Base-by-base conservation (phyloP, 352 stramenopile genomes). In the Lagenidium sp. region DNA sequence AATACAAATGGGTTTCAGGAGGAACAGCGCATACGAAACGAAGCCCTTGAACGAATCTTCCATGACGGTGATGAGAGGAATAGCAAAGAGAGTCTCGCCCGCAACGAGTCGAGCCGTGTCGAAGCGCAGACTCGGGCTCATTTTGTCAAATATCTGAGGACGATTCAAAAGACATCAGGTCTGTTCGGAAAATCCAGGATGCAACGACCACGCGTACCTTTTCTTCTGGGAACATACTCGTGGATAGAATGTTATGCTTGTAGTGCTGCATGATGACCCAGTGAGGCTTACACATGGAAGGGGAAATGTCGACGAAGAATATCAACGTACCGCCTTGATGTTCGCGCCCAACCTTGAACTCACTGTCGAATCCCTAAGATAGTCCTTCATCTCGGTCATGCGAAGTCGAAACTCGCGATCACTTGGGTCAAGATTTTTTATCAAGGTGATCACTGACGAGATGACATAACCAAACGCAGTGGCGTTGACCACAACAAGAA, bases 351-450 rank as follows among this genome's bases (percentile, higher is more conserved):
- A 49, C 0, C 70, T 65, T 8, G 53, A 44, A 23, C 56, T 81
- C 24, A 85, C 72, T 0, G 54, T 64, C 6, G 67, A 69, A 41
- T 90, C 77, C 11, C 80, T 66, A 25, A 93, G 36, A 29, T 93
- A 93, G 36, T 93, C 80, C 51, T 93, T 93, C 72, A 93, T 87
- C 47, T 87, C 80, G 10, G 63, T 88, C 71, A 93, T 86, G 1
- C 75, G 46, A 0, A 82, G 42, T 12, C 63, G 63, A 52, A 85
- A 90, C 47, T 93, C 77, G 30, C 80, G 77, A 34, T 89, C 70
- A 24, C 60, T 85, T 36, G 80, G 77, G 43, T 93, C 51, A 19
- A 84, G 44, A 50, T 93, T 90, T 19, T 68, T 69, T 32, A 90
- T 93, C 2, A 93, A 62, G 12, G 71, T 79, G 50, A 93, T 84